Conservation (phyloP, 352 stramenopile species). For the Pythium inflatum region DNA sequence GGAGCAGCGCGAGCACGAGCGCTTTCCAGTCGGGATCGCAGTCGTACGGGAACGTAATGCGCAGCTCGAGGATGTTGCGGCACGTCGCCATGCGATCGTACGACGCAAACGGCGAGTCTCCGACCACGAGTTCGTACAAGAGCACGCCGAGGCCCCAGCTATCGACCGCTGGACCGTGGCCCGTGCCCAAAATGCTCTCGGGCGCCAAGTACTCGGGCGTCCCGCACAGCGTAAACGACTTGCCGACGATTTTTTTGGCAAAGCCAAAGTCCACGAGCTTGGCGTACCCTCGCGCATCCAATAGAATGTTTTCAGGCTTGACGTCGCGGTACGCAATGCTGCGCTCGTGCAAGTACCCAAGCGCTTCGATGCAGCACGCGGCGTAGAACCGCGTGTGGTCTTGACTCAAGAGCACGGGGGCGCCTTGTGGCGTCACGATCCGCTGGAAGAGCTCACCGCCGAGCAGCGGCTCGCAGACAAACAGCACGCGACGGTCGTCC, state of each 20-base stretch:
- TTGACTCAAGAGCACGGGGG: neutral
- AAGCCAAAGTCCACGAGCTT: constrained; percentile 89
- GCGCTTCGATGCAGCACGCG: constrained; percentile 88
- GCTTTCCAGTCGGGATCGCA: constrained; percentile 82
- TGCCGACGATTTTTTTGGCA: constrained; percentile 81
- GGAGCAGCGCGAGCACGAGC: constrained; percentile 77
- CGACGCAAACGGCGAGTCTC: constrained; percentile 83
- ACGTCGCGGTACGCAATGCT: constrained; percentile 89
- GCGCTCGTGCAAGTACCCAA: constrained; percentile 83
- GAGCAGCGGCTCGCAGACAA: constrained; percentile 98
- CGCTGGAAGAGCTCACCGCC: constrained; percentile 92
- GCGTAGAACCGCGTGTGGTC: constrained; percentile 89
- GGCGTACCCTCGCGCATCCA: constrained; percentile 91
- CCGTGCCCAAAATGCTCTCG: constrained; percentile 85
- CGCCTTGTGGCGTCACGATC: neutral
- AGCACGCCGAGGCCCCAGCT: constrained; percentile 84
- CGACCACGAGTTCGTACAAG: constrained; percentile 80
- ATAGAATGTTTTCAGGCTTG: constrained; percentile 91
- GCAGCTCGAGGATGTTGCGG: constrained; percentile 77
- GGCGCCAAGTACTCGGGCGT: constrained; percentile 87
- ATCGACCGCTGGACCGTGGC: constrained; percentile 80
- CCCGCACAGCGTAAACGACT: constrained; percentile 86
- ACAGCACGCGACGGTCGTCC: constrained; percentile 96
- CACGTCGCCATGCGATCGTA: constrained; percentile 41
- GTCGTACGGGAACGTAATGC: constrained; percentile 80